phyloP scores from a whole-genome alignment of 2,329 filamentous ascomycete genomes.

The Ceratocystis harringtonii region DNA sequence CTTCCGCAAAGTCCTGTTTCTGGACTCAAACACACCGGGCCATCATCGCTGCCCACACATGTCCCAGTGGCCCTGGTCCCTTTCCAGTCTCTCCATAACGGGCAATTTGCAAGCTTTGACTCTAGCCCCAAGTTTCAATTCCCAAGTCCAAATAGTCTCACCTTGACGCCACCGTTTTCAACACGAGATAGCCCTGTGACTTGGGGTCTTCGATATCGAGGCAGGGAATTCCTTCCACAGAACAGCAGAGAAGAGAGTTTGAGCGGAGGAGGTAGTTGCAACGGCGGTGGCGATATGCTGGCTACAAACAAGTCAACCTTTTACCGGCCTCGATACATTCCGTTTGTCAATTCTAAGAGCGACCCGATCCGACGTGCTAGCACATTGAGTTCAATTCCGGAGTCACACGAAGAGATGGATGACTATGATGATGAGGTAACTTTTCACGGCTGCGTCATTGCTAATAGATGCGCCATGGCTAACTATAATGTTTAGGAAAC shows the following conservation, averaged over 20 bases:
- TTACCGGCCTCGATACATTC: constrained; percentile 13
- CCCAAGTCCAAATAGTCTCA: neutral
- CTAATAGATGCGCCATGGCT: neutral
- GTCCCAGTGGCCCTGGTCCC: neutral
- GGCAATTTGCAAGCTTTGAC: neutral
- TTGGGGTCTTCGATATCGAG: neutral
- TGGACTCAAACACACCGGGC: neutral
- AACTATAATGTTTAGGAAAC: neutral
- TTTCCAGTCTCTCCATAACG: neutral
- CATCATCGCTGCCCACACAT: neutral
- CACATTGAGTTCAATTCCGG: constrained; percentile 14
- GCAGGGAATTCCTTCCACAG: neutral
- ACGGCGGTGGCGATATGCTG: neutral
- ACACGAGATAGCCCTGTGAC: neutral
- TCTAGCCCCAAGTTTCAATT: constrained; percentile 1
- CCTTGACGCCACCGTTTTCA: neutral
- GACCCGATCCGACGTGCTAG: constrained; percentile 13
- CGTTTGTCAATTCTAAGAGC: constrained; percentile 15
- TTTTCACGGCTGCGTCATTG: neutral
- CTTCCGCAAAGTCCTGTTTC: neutral
- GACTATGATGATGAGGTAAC: constrained; percentile 3
- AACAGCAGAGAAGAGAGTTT: neutral
- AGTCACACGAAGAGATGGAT: constrained; percentile 13
- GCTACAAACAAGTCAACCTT: neutral
- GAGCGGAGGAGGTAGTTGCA: neutral